Conservation (phyloP, 129 eudicot genomes). For the Chrysanthemum lavandulifolium region DNA sequence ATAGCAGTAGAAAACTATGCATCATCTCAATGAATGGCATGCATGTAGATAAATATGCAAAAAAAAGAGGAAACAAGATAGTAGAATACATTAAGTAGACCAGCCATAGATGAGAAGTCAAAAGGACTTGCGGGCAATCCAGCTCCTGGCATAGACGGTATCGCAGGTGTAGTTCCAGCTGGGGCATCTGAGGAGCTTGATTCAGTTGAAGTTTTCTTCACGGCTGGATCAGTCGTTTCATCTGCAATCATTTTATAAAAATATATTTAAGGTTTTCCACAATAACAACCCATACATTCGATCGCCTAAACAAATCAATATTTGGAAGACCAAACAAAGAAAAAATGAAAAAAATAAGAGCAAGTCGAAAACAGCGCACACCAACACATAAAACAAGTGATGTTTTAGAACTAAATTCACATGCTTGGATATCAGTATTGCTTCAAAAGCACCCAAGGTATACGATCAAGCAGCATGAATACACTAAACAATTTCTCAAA, state of each 20-base stretch:
- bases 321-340: too few species aligned
- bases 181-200: slow-evolving; percentile 44
- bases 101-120: slow-evolving; percentile 91
- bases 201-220: slow-evolving; percentile 34
- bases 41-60: slow-evolving; percentile 5
- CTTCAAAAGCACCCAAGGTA: too few species aligned
- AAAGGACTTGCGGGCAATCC: slow-evolving; percentile 66
- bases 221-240: slow-evolving; percentile 34
- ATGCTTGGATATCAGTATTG: too few species aligned
- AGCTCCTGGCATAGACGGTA: slow-evolving; percentile 46
- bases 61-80: background rate
- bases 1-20: background rate
- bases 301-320: slow-evolving; percentile 1
- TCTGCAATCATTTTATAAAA: slow-evolving; percentile 31
- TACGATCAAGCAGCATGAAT: too few species aligned
- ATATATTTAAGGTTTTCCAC: background rate
- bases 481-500: too few species aligned
- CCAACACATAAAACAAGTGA: too few species aligned
- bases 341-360: too few species aligned
- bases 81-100: slow-evolving; percentile 72
- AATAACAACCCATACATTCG: background rate
- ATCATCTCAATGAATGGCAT: slow-evolving; percentile 11
- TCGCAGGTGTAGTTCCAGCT: slow-evolving; percentile 42
- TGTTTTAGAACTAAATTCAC: too few species aligned
- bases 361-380: too few species aligned